Evolutionary conservation across 495 filamentous ascomycete genomes (phyloP), one percentile per base, ranked within the genome.

Genomic region (Aspergillus affinis): DNA sequence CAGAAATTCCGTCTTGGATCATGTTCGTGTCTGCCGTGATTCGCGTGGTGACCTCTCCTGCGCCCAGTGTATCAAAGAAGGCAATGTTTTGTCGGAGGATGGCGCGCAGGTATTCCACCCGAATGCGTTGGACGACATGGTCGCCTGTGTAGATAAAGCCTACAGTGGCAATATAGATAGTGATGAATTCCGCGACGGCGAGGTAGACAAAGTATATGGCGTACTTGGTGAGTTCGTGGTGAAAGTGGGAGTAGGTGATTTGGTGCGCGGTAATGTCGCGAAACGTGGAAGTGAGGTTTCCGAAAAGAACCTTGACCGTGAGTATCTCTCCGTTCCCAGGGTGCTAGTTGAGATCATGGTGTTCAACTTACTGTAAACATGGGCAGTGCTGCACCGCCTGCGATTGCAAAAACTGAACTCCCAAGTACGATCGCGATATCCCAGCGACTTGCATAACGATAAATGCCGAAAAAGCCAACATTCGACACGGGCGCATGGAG

Each of bases 91-190:
- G 92, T 47, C 86, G 85, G 76, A 96, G 81, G 66, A 92, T 92
- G 36, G 90, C 90, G 54, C 81, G 77, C 2, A 97, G 82, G 70
- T 96, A 96, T 51, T 88, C 82, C 69, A 90, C 85, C 32, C 92
- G 85, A 63, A 97, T 90, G 75, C 91, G 91, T 63, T 85, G 85
- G 23, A 88, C 86, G 64, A 94, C 83, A 62, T 93, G 88, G 72
- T 97, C 93, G 54, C 93, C 94, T 0, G 89, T 91, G 70, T 97
- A 96, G 66, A 96, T 94, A 75, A 94, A 97, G 13, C 89, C 90
- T 17, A 93, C 86, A 0, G 91, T 96, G 17, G 86, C 82, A 50
- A 92, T 73, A 69, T 96, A 96, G 54, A 92, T 81, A 1, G 85
- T 86, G 20, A 90, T 69, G 59, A 97, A 95, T 68, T 95, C 90